These are phyloP conservation scores for Neckera pumila DNA, from an alignment of 225 moss, liverwort and hornwort species.

Conservation along the genomic window DNA sequence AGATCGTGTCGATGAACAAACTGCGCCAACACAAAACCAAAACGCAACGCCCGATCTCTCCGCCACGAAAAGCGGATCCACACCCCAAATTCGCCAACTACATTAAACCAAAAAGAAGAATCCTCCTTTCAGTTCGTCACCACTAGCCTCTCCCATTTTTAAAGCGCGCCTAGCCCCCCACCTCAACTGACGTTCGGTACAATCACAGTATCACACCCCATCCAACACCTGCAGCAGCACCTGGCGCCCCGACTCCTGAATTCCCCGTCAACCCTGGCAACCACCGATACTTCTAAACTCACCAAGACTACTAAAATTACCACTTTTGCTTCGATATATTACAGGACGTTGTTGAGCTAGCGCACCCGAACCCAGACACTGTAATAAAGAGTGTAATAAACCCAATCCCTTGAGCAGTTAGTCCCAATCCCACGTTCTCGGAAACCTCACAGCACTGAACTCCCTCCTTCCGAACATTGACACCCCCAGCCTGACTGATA, in stretches of 20 bases:
- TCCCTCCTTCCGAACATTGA: background rate
- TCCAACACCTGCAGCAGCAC: background rate
- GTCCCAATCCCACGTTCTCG: background rate
- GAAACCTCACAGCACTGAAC: background rate
- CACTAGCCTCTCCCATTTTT: background rate
- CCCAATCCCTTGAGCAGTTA: background rate
- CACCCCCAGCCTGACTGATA: too few relatives aligned
- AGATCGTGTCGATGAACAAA: background rate
- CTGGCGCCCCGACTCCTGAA: background rate
- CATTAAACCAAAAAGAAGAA: background rate
- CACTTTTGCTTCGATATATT: background rate
- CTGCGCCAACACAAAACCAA: background rate
- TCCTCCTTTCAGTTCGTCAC: background rate
- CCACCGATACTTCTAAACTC: background rate
- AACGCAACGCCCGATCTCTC: background rate
- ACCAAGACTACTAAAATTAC: background rate
- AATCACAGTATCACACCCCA: background rate
- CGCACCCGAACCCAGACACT: background rate
- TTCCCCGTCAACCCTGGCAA: background rate
- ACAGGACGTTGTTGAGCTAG: background rate
- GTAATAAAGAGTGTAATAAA: background rate
- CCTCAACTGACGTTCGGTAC: too few relatives aligned
- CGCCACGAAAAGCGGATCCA: slow-evolving; percentile 42
- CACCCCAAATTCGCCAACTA: slow-evolving; percentile 5
- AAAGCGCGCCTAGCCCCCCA: too few relatives aligned